phyloP scores from a whole-genome alignment of 768 basidiomycete species.

The Suillus variegatus region DNA sequence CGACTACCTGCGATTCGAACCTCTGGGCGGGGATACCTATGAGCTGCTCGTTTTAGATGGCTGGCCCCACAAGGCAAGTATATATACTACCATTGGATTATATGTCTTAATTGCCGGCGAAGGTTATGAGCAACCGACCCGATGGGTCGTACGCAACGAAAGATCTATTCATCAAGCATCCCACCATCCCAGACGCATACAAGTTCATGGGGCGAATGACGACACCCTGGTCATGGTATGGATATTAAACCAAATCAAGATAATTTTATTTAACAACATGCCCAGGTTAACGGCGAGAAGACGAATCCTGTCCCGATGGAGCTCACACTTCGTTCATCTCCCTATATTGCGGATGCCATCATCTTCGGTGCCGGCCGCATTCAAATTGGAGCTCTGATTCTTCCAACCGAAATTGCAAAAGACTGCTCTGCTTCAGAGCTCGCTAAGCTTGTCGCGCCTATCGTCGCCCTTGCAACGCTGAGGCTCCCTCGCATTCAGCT shows the following conservation, averaged over 20 bases:
- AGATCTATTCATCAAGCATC: constrained; percentile 53
- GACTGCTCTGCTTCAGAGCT: constrained; percentile 28
- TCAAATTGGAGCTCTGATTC: constrained; percentile 51
- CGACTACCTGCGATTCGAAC: constrained; percentile 46
- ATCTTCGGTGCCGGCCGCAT: constrained; percentile 52
- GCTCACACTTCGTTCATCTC: constrained; percentile 47
- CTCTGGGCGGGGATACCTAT: constrained; percentile 40
- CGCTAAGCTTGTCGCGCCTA: constrained; percentile 38
- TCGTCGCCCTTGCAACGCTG: constrained; percentile 50
- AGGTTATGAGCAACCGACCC: constrained; percentile 41
- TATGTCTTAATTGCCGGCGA: not conserved
- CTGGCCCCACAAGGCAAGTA: constrained; percentile 47
- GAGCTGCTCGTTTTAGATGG: constrained; percentile 54
- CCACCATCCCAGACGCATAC: constrained; percentile 40
- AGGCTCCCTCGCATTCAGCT: constrained; percentile 56
- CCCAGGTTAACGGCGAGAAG: constrained; percentile 50
- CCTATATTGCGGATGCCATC: constrained; percentile 51
- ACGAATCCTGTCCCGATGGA: constrained; percentile 59
- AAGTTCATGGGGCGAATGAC: constrained; percentile 57
- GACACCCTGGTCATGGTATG: constrained; percentile 48
- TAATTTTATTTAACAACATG: constrained; percentile 19
- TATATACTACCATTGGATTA: constrained; percentile 20
- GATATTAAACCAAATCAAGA: not conserved
- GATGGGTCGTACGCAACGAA: constrained; percentile 58
- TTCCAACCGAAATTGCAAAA: constrained; percentile 43